Evolutionary conservation across 129 eudicot genomes (phyloP), one percentile per base, ranked within the genome.

Genomic region (Smallanthus sonchifolius): DNA sequence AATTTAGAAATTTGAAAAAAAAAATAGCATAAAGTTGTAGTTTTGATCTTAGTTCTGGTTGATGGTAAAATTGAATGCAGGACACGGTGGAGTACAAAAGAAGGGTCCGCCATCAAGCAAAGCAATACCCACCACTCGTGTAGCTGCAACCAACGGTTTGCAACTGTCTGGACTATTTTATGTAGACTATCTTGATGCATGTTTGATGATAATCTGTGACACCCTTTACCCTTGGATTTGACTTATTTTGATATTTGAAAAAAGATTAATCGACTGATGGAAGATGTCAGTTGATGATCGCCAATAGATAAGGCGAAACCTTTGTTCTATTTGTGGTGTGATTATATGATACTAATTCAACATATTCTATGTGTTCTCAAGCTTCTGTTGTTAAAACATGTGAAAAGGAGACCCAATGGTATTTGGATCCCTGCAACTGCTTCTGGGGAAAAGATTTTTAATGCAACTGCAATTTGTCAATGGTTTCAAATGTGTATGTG

Each of bases 21-120:
- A n/a, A n/a, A n/a, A n/a, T n/a, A n/a, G 38, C 42, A 17, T 6
- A 4, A 13, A 14, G 11, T 49, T 37, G 65, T 37, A 16, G 64
- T 15, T 5, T 74, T 55, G 16, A 54, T 75, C 17, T 36, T 47
- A 20, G 11, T 70, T 69, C 15, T 61, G 65, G 56, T 44, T 75
- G 30, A 30, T 28, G 38, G n/a, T 57, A 45, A 47, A 14, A 65
- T 37, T 5, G 20, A 19, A 16, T 82, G 84, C 87, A 91, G 97
- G 97, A 91, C 69, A 67, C 82, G 4, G 81, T 63, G 73, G 97
- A 91, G 84, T 91, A 91, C 83, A 91, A 83, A 80, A 88, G 82
- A 79, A 83, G 95, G 77, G 90, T 91, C 16, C 83, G 88, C 11
- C 85, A 78, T 57, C 97, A 91, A 76, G 95, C 97, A 11, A 91